Evolutionary conservation across 163 green algal species (phyloP).

Genomic region (Scenedesmus sp.): DNA sequence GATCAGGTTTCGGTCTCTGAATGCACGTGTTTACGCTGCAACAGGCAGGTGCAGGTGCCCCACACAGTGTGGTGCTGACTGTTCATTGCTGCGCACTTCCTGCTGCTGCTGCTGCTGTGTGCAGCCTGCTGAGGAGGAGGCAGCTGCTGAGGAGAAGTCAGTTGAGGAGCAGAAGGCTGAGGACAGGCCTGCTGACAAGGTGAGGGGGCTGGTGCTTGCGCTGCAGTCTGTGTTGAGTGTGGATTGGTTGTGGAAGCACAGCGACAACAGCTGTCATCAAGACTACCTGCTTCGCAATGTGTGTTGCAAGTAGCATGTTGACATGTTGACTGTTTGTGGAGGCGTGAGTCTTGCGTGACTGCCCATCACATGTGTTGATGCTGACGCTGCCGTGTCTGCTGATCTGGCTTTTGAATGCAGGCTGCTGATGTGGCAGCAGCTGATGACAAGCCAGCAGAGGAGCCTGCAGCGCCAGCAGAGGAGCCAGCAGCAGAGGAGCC

Average conservation of each 20-base stretch:
- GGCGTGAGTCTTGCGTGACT: not conserved
- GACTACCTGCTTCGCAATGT: no score
- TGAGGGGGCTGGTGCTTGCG: not conserved
- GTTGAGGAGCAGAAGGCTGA: not conserved
- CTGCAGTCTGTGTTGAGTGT: not conserved
- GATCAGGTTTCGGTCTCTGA: no score
- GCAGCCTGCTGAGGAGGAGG: not conserved
- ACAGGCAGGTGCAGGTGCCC: no score
- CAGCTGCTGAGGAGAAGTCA: constrained; percentile 1
- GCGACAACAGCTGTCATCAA: no score
- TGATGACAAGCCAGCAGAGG: not conserved
- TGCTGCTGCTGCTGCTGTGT: constrained; percentile 10
- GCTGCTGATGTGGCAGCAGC: constrained; percentile 8
- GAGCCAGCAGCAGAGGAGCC: not conserved
- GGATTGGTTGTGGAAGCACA: no score
- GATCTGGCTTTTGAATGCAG: not conserved
- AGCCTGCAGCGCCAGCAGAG: constrained; percentile 1
- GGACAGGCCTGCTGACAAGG: not conserved
- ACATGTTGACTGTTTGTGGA: not conserved
- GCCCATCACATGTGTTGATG: not conserved
- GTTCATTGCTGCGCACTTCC: no score
- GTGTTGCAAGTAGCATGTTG: not conserved
- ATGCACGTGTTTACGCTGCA: no score
- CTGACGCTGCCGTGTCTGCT: not conserved
- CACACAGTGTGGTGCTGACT: not conserved